Evolutionary conservation across 805 yeast species (phyloP), one percentile per base, ranked within the genome.

Genomic region (Hanseniaspora lachancei): DNA sequence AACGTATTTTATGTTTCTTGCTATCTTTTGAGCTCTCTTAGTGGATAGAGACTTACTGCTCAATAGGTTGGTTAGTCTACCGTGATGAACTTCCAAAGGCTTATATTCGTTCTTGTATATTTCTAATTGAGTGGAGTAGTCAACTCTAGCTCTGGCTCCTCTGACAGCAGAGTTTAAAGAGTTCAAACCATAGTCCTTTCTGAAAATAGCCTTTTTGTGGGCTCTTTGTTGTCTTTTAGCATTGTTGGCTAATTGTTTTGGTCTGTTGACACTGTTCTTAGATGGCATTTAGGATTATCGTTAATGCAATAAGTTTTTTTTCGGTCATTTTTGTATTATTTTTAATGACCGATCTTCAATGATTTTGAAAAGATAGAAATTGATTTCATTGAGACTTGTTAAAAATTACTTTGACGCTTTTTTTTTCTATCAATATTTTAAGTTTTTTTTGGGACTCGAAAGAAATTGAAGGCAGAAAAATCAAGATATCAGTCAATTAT

Each of bases 261-360:
- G 95, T 69, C 82, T 86, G 69, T 88, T 89, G 61, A 87, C 75
- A 46, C 88, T 79, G 74, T 86, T 87, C 70, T 77, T 84, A 18
- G 89, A 82, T 36, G 95, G 93, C 95, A 86, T 86, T 47, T 21
- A 49, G 7, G 2, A 13, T 21, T 5, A 6, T 4, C 4, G 20
- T 2, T 23, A 16, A 6, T n/a, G 21, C 15, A 13, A 16, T 10
- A 8, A 34, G 47, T 40, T 32, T 34, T 43, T 40, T 6, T 27
- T 48, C n/a, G 15, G 18, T 8, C 41, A 5, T 41, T 15, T 21
- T 40, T 20, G 20, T 13, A 13, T 39, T 27, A 23, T 27, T 7
- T 23, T 24, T 3, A 24, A 13, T 32, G 12, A 23, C 13, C 23
- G 18, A 34, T 8, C 7, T 15, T 13, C 8, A 6, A 7, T 27